Evolutionary conservation across 192 early-diverging fungal species (phyloP).

Genomic region (Coemansia umbellata): DNA sequence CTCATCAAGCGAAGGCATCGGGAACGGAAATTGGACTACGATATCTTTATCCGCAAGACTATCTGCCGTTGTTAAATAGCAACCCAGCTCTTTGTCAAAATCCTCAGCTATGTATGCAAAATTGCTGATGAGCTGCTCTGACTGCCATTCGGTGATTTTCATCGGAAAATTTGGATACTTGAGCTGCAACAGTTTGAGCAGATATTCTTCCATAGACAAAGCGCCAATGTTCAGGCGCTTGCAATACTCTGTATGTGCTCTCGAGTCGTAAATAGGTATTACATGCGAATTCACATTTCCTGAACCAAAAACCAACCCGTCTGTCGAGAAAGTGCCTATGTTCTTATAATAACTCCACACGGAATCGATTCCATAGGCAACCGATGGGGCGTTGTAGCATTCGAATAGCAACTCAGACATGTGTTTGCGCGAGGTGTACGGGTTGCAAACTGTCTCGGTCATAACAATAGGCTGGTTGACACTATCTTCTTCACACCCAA

Average conservation of each 20-base stretch:
- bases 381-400: conserved; percentile 69
- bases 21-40: conserved; percentile 79
- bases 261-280: conserved; percentile 67
- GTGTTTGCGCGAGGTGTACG: conserved; percentile 68
- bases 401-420: conserved; percentile 90
- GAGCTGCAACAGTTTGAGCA: conserved; percentile 83
- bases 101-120: conserved; percentile 72
- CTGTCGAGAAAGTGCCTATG: conserved; percentile 57
- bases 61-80: conserved; percentile 56
- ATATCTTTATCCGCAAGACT: conserved; percentile 63
- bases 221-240: conserved; percentile 84
- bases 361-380: conserved; percentile 82
- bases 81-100: conserved; percentile 65
- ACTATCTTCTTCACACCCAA: conserved; percentile 68
- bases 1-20: conserved; percentile 59
- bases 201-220: conserved; percentile 66
- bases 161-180: conserved; percentile 89
- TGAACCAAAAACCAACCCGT: conserved; percentile 68
- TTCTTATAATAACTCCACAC: conserved; percentile 79
- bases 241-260: conserved; percentile 58
- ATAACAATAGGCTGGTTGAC: conserved; percentile 80
- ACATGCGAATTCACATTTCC: conserved; percentile 72
- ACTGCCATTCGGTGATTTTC: conserved; percentile 71
- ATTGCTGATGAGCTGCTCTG: conserved; percentile 67
- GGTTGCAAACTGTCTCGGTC: conserved; percentile 81